Base-by-base conservation (phyloP, 2,329 filamentous ascomycete genomes). In the Verticillium zaregamsianum region DNA sequence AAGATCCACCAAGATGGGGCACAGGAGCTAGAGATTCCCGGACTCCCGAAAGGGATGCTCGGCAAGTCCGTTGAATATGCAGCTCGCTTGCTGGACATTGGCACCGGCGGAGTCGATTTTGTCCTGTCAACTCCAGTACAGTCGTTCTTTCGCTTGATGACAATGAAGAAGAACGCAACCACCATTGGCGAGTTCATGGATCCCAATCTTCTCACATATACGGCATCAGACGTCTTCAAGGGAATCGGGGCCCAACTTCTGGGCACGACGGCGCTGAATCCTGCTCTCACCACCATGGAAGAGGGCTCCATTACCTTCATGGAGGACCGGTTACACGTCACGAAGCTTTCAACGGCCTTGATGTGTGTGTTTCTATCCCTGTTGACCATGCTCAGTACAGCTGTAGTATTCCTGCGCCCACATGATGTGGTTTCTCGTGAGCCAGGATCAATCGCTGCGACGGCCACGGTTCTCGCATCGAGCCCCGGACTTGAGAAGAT, bases 61-160 rank as follows among this genome's bases (percentile, higher is more conserved):
- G 65, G 66, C 1, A 33, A 65, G 52, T 63, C 66, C 2, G 63
- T 68, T 3, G 33, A 57, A 14, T 60, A 61, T 17, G 60, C 67
- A 3, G 12, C 63, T 15, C 39, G 55, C 14, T 20, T 49, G 33
- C 62, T 67, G 35, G 58, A 67, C 33, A 60, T 71, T 20, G 61
- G 67, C 3, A 60, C 63, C 5, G 66, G 66, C 37, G 66, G 65
- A 2, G 40, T 66, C 5, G 63, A 69, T 57, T 64, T 63, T 58
- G 62, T 63, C 14, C 39, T 70, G 14, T 69, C 67, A 8, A 54
- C 63, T 23, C 63, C 64, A 23, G 67, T 69, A 1, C 67, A 65
- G 5, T 67, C 68, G 0, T 69, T 71, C 35, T 71, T 71, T 23
- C 67, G 68, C 17, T 61, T 71, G 33, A 69, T 71, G 68, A 62